Evolutionary conservation across 129 eudicot genomes (phyloP), one percentile per base, ranked within the genome.

Genomic region (Flaveria robusta): DNA sequence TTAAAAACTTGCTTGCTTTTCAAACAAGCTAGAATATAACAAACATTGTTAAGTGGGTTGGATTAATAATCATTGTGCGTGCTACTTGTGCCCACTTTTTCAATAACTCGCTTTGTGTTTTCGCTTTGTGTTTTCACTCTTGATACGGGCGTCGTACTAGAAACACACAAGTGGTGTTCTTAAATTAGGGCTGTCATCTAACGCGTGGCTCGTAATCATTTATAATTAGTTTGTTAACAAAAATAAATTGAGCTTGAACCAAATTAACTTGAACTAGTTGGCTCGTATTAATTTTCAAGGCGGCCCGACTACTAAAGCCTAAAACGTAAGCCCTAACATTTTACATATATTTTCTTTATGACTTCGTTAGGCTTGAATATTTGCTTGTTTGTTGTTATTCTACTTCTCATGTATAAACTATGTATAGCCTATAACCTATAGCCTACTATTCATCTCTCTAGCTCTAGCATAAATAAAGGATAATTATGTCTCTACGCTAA

Each of bases 1-100:
- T 20, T 34, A 29, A 16, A 49, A 34, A 5, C 52, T 18, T 54
- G 67, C 31, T 56, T 73, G 68, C 77, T 73, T 74, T 74, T 58
- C 66, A 41, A 23, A 2, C 77, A 58, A 58, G 67, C 41, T 74
- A 39, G 24, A 58, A 7, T 39, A 37, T 20, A 54, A 52, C 11
- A 27, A 34, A 63, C 68, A 60, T 27, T 63, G 11, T 13, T 63
- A 16, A 63, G 68, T 63, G 68, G 43, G 23, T 27, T 15, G 68
- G 45, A 13, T 60, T 15, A 8, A 63, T 63, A 14, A 62, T 62
- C 19, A 62, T 62, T 27, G 68, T 63, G 45, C 20, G 49, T 43
- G 19, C 62, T 55, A 55, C 4, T 14, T 62, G 68, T 15, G 68
- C 43, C 43, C 22, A 63, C 43, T 63, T 29, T 34, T 63, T 24